Evolutionary conservation across 768 basidiomycete genomes (phyloP), one percentile per base, ranked within the genome.

Genomic region (Auricularia sp.): DNA sequence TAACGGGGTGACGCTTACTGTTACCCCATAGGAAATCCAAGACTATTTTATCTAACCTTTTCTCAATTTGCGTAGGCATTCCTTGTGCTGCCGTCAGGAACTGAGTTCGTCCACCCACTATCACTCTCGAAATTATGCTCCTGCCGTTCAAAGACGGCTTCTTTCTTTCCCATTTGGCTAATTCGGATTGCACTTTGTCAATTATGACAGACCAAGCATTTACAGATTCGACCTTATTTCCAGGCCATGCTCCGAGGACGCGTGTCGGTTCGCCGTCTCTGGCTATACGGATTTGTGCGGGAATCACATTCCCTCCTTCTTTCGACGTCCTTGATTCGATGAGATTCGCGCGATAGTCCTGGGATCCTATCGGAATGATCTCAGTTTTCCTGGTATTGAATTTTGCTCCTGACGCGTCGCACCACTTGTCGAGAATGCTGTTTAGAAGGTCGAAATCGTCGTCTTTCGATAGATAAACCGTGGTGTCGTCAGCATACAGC

Each of bases 401-500:
- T 44, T 75, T 77, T 0, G 79, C 80, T 0, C 72, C 68, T 10
- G 77, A 76, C 3, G 74, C 77, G 0, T 14, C 23, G 64, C 78
- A 82, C 81, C 81, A 83, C 0, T 42, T 51, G 0, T 72, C 35
- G 0, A 81, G 76, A 1, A 80, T 71, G 0, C 39, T 1, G 3
- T 68, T 36, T 0, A 82, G 72, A 0, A 64, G 65, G 0, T 62
- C 53, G 12, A 73, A 73, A 3, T 66, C 58, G 62, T 81, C 78
- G 0, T 64, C 8, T 44, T 71, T 67, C 1, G 67, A 67, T 0
- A 81, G 73, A 66, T 70, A 77, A 0, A 74, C 72, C 1, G 74
- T 74, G 11, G 78, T 79, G 66, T 80, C 78, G 65, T 81, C 77
- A 0, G 79, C 77, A 65, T 79, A 81, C 0, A 81, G 74, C 0